Evolutionary conservation across 495 filamentous ascomycete species (phyloP), one percentile per base, ranked within the genome.

Genomic region (Penicillium cataractarum): DNA sequence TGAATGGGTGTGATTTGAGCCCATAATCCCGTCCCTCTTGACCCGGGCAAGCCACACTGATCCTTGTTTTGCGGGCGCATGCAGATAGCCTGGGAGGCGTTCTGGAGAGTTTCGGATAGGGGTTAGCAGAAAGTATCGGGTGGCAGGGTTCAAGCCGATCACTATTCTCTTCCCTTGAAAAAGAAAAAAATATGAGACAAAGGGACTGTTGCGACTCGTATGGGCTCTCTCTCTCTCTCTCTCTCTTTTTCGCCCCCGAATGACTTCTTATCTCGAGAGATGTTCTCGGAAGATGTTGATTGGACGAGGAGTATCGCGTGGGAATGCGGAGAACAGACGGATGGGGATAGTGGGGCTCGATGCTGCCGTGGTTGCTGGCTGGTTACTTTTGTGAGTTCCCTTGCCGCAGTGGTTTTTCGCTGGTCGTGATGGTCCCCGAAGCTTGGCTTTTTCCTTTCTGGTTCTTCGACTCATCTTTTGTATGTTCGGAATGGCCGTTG

Each of bases 311-410:
- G 60, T 66, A 68, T 71, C 68, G 44, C 42, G 42, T 60, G 51
- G 60, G 50, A 51, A 69, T 71, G 66, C 68, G 68, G 68, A 71
- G 68, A 65, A 59, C 33, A 13, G 32, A 56, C 65, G 33, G 27
- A 67, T 67, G 39, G 59, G 49, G 65, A 26, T 65, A 67, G 66
- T 61, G 56, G 57, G 57, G 51, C 58, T 46, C 26, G 53, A 57
- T 53, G 26, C 53, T 39, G 32, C 27, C 35, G 22, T 56, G 54
- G 31, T 33, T 46, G 29, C 22, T 26, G 32, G 46, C 21, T 17
- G 24, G 46, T n/a, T 50, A n/a, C n/a, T n/a, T n/a, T n/a, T n/a
- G n/a, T n/a, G n/a, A n/a, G n/a, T n/a, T n/a, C n/a, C n/a, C n/a
- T 46, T 15, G 9, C 42, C 42, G 42, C 42, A 9, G 31, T 22